Evolutionary conservation across 177 flowering plant genomes (phyloP).

Genomic region (Telopea speciosissima): DNA sequence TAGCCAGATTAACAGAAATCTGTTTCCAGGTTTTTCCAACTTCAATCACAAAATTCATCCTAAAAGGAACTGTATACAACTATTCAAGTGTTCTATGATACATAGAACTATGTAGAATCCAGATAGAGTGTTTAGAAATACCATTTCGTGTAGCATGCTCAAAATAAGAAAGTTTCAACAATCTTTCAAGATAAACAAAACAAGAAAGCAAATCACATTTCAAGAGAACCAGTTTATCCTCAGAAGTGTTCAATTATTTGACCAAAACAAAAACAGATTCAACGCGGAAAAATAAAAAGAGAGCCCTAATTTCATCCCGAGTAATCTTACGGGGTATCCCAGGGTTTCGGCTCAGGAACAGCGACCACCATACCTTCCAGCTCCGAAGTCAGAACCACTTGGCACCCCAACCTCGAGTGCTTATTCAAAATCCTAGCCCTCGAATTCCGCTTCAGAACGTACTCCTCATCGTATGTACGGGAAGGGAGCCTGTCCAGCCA

Average conservation of each 20-base stretch:
- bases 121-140: background rate
- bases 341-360: slow-evolving; percentile 78
- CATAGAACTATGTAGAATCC: background rate
- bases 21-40: no score
- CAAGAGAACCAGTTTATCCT: no score
- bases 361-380: slow-evolving; percentile 96
- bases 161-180: no score
- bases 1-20: no score
- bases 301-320: background rate
- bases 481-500: slow-evolving; percentile 83
- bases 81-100: background rate
- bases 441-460: slow-evolving; percentile 51
- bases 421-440: slow-evolving; percentile 63
- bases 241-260: background rate
- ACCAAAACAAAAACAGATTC: background rate
- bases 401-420: slow-evolving; percentile 88
- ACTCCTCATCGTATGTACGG: slow-evolving; percentile 68
- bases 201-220: background rate
- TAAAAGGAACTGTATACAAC: background rate
- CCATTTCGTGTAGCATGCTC: background rate
- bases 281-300: background rate
- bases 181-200: no score
- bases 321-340: slow-evolving; percentile 46
- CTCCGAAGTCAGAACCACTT: slow-evolving; percentile 57
- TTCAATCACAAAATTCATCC: background rate